Percentiles rank a stretch among this genome's conserved stretches.
phyloP scores from a whole-genome alignment of 495 filamentous ascomycete species.

The Penicillium argentinense region DNA sequence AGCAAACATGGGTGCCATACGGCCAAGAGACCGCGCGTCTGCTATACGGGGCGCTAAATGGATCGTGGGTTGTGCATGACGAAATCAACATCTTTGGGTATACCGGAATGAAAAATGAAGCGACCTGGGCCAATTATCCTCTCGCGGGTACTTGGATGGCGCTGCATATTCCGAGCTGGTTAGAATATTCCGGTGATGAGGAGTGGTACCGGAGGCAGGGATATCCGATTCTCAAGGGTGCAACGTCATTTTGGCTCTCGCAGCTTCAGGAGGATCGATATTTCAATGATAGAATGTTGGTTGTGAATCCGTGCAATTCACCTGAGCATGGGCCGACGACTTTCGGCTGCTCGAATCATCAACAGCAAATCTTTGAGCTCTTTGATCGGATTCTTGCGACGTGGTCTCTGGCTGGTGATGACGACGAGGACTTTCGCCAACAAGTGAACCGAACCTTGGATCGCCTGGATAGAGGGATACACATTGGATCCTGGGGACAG shows the following conservation, averaged over 20 bases:
- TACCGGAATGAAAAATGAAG: conserved; percentile 44
- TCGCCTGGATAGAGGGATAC: conserved; percentile 45
- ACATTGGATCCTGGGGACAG: conserved; percentile 47
- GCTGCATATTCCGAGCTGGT: conserved; percentile 51
- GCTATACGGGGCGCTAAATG: conserved; percentile 40
- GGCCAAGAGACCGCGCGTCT: conserved; percentile 49
- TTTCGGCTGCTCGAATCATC: conserved; percentile 51
- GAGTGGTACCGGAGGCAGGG: conserved; percentile 41
- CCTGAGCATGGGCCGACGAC: conserved; percentile 54
- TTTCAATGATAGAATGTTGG: conserved; percentile 50
- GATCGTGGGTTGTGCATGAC: conserved; percentile 47
- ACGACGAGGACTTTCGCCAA: conserved; percentile 25
- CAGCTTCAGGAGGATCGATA: conserved; percentile 43
- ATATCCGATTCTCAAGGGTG: conserved; percentile 49
- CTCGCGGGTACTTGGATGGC: conserved; percentile 49
- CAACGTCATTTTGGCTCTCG: conserved; percentile 48
- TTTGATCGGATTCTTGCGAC: conserved; percentile 37
- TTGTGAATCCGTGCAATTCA: conserved; percentile 51
- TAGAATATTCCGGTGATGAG: conserved; percentile 43
- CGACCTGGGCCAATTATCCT: conserved; percentile 44
- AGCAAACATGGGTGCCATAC: conserved; percentile 51
- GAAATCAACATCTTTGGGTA: conserved; percentile 54
- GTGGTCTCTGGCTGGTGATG: conserved; percentile 15
- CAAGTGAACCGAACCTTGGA: conserved; percentile 26
- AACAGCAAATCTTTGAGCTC: conserved; percentile 48